Percentiles rank a stretch among this genome's conserved stretches.
Evolutionary conservation across 2,329 filamentous ascomycete genomes (phyloP).

Genomic region (Aureobasidium sp.): DNA sequence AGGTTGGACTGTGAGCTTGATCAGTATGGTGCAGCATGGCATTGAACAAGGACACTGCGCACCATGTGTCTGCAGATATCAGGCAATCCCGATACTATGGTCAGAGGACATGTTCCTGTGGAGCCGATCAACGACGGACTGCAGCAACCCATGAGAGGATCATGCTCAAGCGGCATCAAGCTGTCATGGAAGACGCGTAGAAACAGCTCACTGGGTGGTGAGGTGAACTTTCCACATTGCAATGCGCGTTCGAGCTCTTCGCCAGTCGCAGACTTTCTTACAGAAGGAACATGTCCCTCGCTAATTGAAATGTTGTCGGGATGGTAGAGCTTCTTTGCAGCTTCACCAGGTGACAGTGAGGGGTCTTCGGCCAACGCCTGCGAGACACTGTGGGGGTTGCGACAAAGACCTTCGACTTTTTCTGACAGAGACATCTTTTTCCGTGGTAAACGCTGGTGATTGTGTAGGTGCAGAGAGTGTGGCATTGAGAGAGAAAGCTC

Average conservation of each 20-base stretch:
- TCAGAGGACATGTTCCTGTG: conserved; percentile 59
- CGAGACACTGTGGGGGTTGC: conserved; percentile 49
- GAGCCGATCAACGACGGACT: conserved; percentile 55
- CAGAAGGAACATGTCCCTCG: conserved; percentile 21
- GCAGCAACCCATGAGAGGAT: conserved; percentile 47
- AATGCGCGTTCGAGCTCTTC: conserved; percentile 49
- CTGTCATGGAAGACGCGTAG: conserved; percentile 61
- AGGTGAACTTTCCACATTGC: conserved; percentile 62
- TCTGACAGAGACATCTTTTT: conserved; percentile 27
- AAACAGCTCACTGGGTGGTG: conserved; percentile 60
- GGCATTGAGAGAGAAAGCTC: background rate
- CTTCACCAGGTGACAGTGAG: conserved; percentile 44
- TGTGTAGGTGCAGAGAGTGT: background rate
- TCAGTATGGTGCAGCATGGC: background rate
- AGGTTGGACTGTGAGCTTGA: conserved; percentile 50
- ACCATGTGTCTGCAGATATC: conserved; percentile 65
- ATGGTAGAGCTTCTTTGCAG: conserved; percentile 52
- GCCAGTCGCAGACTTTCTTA: conserved; percentile 19
- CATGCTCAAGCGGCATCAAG: conserved; percentile 47
- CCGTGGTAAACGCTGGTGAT: background rate
- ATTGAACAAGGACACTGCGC: background rate
- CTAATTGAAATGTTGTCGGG: conserved; percentile 26
- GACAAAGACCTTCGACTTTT: conserved; percentile 48
- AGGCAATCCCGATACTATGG: conserved; percentile 60
- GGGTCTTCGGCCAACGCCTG: conserved; percentile 51